Evolutionary conservation across 1,139 yeast species (phyloP).

Genomic region (Pneumocystis canis): DNA sequence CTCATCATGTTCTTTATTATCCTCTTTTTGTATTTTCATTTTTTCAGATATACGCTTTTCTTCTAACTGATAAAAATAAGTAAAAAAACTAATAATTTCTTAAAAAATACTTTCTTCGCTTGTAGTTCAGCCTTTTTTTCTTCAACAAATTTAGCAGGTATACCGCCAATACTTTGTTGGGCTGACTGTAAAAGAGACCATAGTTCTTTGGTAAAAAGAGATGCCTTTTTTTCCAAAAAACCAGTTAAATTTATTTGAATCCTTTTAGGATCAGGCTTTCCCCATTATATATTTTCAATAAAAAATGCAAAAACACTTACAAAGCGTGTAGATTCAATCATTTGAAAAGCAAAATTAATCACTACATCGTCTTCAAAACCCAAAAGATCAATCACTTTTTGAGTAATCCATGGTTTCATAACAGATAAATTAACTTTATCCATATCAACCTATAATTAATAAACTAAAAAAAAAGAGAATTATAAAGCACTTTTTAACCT

Average conservation of each 20-base stretch:
- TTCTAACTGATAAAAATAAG: neutral
- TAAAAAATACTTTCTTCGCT: neutral
- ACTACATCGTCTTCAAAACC: slow-evolving; percentile 16
- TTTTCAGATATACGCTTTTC: neutral
- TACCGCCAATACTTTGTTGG: slow-evolving; percentile 19
- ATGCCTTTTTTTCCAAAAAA: slow-evolving; percentile 17
- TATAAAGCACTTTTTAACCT: neutral
- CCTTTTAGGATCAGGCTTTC: slow-evolving; percentile 15
- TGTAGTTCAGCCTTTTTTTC: slow-evolving; percentile 17
- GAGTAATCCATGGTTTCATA: slow-evolving; percentile 15
- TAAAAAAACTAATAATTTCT: neutral
- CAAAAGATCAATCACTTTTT: slow-evolving; percentile 9
- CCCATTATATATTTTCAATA: neutral
- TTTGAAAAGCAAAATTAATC: slow-evolving; percentile 11
- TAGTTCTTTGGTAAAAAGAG: slow-evolving; percentile 17
- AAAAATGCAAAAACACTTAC: neutral
- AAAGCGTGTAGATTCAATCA: slow-evolving; percentile 9
- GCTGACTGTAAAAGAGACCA: slow-evolving; percentile 20
- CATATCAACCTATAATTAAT: slow-evolving; percentile 12
- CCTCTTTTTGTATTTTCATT: neutral
- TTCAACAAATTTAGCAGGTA: slow-evolving; percentile 18
- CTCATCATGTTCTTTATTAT: neutral
- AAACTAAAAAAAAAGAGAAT: neutral
- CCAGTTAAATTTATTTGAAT: slow-evolving; percentile 18
- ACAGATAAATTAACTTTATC: slow-evolving; percentile 14